Conservation (phyloP, 2,329 filamentous ascomycete genomes). For the Calonectria multiphialidica region DNA sequence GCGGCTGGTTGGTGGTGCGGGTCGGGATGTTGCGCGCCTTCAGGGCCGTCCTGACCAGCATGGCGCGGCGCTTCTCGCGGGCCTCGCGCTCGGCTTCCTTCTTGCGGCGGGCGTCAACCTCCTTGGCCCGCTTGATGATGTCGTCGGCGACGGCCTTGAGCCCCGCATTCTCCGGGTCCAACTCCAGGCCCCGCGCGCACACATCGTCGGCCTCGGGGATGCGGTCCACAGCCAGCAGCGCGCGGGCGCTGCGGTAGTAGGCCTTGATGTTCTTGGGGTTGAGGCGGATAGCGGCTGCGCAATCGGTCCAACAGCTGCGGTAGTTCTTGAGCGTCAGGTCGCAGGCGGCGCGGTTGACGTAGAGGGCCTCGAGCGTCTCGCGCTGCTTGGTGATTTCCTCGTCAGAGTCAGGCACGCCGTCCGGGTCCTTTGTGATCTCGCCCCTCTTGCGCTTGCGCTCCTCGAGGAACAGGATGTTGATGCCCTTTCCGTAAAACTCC, state of each 20-base stretch:
- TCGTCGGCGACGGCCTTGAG: slow-evolving; percentile 73
- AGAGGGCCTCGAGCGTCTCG: slow-evolving; percentile 78
- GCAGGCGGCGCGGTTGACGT: slow-evolving; percentile 90
- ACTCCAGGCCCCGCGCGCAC: slow-evolving; percentile 76
- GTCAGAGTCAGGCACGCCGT: slow-evolving; percentile 53
- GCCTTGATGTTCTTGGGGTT: slow-evolving; percentile 90
- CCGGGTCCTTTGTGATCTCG: slow-evolving; percentile 46
- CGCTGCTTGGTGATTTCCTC: slow-evolving; percentile 72
- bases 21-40: slow-evolving; percentile 77
- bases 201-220: slow-evolving; percentile 85
- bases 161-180: slow-evolving; percentile 79
- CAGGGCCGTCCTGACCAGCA: slow-evolving; percentile 75
- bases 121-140: slow-evolving; percentile 69
- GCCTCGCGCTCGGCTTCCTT: slow-evolving; percentile 68
- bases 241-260: slow-evolving; percentile 85
- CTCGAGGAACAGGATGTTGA: slow-evolving; percentile 76
- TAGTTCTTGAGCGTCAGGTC: slow-evolving; percentile 92
- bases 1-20: slow-evolving; percentile 76
- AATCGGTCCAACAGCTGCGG: slow-evolving; percentile 87
- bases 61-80: slow-evolving; percentile 66
- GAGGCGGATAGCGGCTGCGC: slow-evolving; percentile 80
- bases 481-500: slow-evolving; percentile 92
- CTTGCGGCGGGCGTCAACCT: slow-evolving; percentile 66
- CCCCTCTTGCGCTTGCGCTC: slow-evolving; percentile 65
- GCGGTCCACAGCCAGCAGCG: slow-evolving; percentile 83